A percentile compares a stretch with the other conserved stretches of the same genome.
Evolutionary conservation across 2,329 filamentous ascomycete genomes (phyloP).

Genomic region (Verticillium isaacii): DNA sequence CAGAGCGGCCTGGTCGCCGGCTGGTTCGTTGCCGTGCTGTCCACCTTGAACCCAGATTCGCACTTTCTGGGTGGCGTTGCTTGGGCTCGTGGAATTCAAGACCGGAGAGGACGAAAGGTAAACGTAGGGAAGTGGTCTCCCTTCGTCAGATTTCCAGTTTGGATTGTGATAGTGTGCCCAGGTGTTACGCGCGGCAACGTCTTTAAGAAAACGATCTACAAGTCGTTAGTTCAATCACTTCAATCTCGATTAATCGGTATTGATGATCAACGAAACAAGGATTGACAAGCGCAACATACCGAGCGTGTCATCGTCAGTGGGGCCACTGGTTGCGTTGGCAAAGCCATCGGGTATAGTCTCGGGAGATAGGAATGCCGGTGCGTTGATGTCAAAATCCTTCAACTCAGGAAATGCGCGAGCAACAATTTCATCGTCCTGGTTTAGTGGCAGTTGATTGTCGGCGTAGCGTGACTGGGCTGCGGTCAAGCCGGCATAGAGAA

Average conservation of each 20-base stretch:
- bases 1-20: slow-evolving; percentile 22
- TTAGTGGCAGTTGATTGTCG: background rate
- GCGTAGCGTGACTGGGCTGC: too few species aligned
- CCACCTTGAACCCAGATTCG: slow-evolving; percentile 25
- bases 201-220: slow-evolving; percentile 14
- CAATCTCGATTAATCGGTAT: too few species aligned
- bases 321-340: slow-evolving; percentile 20
- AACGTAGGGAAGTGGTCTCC: slow-evolving; percentile 6
- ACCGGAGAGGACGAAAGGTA: slow-evolving; percentile 2
- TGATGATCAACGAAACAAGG: background rate
- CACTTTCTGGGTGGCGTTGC: slow-evolving; percentile 16
- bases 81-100: background rate
- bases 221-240: too few species aligned
- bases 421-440: slow-evolving; percentile 21
- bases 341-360: slow-evolving; percentile 17
- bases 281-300: background rate
- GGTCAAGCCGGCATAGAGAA: too few species aligned
- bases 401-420: slow-evolving; percentile 23
- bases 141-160: slow-evolving; percentile 12
- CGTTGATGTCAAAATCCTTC: slow-evolving; percentile 17
- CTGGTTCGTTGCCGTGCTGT: slow-evolving; percentile 26
- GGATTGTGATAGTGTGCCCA: slow-evolving; percentile 17
- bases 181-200: slow-evolving; percentile 14
- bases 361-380: slow-evolving; percentile 20
- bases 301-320: slow-evolving; percentile 15